Conservation (phyloP, 2,329 filamentous ascomycete genomes). For the Stagonosporopsis rhizophila region DNA sequence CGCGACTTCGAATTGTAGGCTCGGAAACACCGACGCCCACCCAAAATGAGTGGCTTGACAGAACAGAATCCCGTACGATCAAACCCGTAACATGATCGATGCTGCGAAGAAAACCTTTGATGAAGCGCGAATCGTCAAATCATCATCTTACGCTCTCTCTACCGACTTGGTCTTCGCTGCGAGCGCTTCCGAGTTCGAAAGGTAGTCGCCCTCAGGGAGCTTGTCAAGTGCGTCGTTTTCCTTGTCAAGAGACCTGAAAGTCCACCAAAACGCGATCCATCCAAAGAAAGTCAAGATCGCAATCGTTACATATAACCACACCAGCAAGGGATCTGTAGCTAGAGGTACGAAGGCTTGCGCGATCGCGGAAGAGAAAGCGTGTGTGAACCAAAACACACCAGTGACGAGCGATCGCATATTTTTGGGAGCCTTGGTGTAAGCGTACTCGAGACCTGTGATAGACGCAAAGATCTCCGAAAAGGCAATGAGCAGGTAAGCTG, state of each 20-base stretch:
- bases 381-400: slow-evolving; percentile 42
- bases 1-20: background rate
- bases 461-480: slow-evolving; percentile 67
- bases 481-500: slow-evolving; percentile 61
- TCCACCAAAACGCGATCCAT: slow-evolving; percentile 39
- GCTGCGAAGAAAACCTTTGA: background rate
- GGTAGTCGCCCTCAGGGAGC: slow-evolving; percentile 35
- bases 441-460: slow-evolving; percentile 73
- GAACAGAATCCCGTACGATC: background rate
- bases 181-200: slow-evolving; percentile 24
- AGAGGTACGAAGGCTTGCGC: slow-evolving; percentile 32
- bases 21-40: background rate
- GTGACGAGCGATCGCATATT: slow-evolving; percentile 59
- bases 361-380: slow-evolving; percentile 38
- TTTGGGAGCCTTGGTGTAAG: slow-evolving; percentile 73
- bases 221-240: slow-evolving; percentile 44
- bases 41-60: background rate
- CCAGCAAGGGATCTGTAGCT: slow-evolving; percentile 29
- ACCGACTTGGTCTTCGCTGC: slow-evolving; percentile 19
- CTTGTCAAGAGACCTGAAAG: slow-evolving; percentile 36
- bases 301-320: slow-evolving; percentile 40
- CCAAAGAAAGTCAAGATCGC: slow-evolving; percentile 42
- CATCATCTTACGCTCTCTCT: slow-evolving; percentile 7
- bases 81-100: background rate
- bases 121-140: background rate